Evolutionary conservation across 2,329 filamentous ascomycete genomes (phyloP), one percentile per base, ranked within the genome.

Genomic region (Diaporthe vexans): DNA sequence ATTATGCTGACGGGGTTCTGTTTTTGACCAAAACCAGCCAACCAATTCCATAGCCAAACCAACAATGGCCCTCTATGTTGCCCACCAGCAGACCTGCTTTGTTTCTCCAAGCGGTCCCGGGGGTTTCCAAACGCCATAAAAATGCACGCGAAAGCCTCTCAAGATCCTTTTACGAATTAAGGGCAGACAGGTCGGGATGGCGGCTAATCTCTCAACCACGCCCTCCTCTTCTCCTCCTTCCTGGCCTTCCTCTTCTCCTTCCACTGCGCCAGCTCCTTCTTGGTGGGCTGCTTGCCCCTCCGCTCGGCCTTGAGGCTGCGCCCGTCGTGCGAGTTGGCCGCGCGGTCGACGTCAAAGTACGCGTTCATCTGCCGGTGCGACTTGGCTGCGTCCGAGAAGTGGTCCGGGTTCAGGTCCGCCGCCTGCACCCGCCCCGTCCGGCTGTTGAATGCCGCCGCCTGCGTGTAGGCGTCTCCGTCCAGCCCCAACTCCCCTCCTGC

Each of bases 261-360:
- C 85, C 96, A 98, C 73, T 93, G 91, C 86, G 97, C 96, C 77
- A 99, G 85, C 85, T 99, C 95, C 76, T 93, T 88, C 87, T 96
- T 97, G 73, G 86, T 93, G 33, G 96, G 88, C 84, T 94, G 95
- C 89, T 97, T 95, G 72, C 92, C 91, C 74, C 94, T 92, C 72
- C 97, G 89, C 86, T 99, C 97, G 2, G 95, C 97, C 84, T 96
- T 97, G 74, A 99, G 86, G 81, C 95, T 98, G 74, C 93, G 91
- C 2, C 97, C 97, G 79, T 98, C 93, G 80, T 99, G 95, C 74
- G 91, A 91, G 81, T 97, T 98, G 6, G 95, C 96, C 4, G 95
- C 95, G 6, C 95, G 94, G 82, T 98, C 95, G 57, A 98, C 95
- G 81, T 99, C 96, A 82, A 98, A 99, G 84, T 93, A 98, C 54